Base-by-base conservation (phyloP, 306 rosid species). In the Parietaria judaica region DNA sequence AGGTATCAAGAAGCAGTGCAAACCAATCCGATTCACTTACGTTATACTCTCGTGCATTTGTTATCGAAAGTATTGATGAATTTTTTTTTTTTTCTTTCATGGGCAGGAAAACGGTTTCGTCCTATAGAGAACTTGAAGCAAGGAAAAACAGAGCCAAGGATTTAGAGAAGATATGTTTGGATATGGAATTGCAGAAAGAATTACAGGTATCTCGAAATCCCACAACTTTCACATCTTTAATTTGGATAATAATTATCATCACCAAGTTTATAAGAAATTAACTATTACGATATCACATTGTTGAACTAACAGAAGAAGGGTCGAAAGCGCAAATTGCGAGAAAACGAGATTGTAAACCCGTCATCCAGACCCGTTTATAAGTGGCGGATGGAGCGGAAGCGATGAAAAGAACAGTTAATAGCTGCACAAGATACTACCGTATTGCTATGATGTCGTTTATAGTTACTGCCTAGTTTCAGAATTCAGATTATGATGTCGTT, bases 341-440 rank as follows among this genome's bases (percentile, higher is more conserved):
- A 85, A 70, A 88, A 88, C 34, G 95, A 91, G 84, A 72, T 91
- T 47, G 72, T 79, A 36, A 14, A 51, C 60, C 89, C 89, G 36
- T 84, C 87, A 35, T 45, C 71, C 49, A 72, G 73, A 61, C 82
- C 95, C 0, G 88, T 82, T 43, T 83, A 70, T 84, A 91, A 81
- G 65, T 91, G 96, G 97, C 74, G 83, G 64, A 55, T 82, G 37
- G 97, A 87, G 75, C 84, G 89, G 48, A 90, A 87, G 69, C 84
- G 83, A 9, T 90, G 73, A 79, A 8, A 45, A 36, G 14, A 55
- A 7, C 45, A 45, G 61, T 57, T 36, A 57, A 5, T 57, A n/a
- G 23, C 7, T 11, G 59, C 12, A 23, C 39, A 35, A 55, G 12
- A 55, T 55, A 1, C 35, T 35, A 6, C 45, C 6, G 36, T 15